Base-by-base conservation (phyloP, 2,329 filamentous ascomycete genomes). In the Ceratocystis cubensis region DNA sequence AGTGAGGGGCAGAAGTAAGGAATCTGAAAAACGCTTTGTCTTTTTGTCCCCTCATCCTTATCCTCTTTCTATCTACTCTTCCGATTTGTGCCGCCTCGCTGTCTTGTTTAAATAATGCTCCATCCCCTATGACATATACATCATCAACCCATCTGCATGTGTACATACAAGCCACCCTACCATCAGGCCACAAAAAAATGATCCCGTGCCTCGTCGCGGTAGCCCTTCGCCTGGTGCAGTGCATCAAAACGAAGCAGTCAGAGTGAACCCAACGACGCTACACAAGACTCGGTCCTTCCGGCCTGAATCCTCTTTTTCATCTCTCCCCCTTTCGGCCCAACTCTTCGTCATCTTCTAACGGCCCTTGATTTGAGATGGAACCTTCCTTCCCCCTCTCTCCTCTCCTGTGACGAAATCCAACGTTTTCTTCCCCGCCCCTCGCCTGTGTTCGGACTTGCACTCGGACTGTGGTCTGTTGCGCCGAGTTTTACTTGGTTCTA, bases 261-360 rank as follows among this genome's bases (percentile, higher is more conserved):
- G 10, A 56, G 25, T 25, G 25, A 56, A 30, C 20, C 13, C 5
- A 56, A 25, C 20, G 50, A 20, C 50, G 20, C 20, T 25, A 22
- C 50, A 56, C 20, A 56, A 22, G 10, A 57, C 53, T 57, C 53
- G 53, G 53, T 28, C 53, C 53, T 28, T 57, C 53, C 53, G 53
- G 53, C 20, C 53, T 30, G 20, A 37, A 57, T 57, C 53, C 53
- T 30, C 25, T 5, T 28, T 28, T 28, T 10, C 8, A 37, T 30
- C 20, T 17, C 53, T 57, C 25, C 28, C 25, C 15, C 22, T 57
- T 22, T 57, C 50, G 50, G 45, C 45, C 45, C 45, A 48, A 48
- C 45, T 48, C 45, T 48, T 20, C 45, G 17, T n/a, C n/a, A 17
- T 7, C n/a, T 20, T 20, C 45, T 6, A 5, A n/a, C n/a, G 45